phyloP scores from a whole-genome alignment of 202 grass and related monocot species.

The Bolboschoenoplectus hybrid region DNA sequence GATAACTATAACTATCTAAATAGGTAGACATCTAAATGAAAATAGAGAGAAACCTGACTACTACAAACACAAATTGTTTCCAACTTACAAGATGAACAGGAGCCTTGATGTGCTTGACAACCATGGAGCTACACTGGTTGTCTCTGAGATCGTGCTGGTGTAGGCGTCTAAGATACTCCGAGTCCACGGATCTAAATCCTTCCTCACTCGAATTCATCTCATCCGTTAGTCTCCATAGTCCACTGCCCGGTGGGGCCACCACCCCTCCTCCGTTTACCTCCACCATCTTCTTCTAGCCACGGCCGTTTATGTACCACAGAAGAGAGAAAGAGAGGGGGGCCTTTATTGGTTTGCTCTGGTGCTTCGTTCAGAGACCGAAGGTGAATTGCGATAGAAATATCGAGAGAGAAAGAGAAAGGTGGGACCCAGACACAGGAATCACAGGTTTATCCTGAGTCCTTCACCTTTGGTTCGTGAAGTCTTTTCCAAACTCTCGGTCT shows the following conservation, averaged over 20 bases:
- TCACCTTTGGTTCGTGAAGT: not conserved
- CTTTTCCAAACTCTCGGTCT: not conserved
- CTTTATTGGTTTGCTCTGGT: not conserved
- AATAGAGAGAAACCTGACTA: not conserved
- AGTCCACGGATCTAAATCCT: constrained; percentile 52
- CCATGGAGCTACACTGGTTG: constrained; percentile 86
- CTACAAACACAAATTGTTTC: not conserved
- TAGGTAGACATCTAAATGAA: not conserved
- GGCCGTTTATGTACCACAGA: not conserved
- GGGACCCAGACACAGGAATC: constrained; percentile 23
- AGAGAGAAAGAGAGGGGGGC: not conserved
- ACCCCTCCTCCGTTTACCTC: constrained; percentile 51
- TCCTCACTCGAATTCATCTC: constrained; percentile 53
- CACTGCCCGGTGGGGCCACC: constrained; percentile 25
- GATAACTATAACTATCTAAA: not conserved
- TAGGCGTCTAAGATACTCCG: constrained; percentile 67
- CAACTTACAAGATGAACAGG: constrained; percentile 83
- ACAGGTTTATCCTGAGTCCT: constrained; percentile 41
- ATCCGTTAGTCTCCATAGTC: constrained; percentile 68
- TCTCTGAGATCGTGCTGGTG: constrained; percentile 72
- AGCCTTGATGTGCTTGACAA: constrained; percentile 86
- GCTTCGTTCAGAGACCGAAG: constrained; percentile 26
- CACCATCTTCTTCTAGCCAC: constrained; percentile 41
- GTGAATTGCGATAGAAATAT: constrained; percentile 27
- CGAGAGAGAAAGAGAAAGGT: constrained; percentile 18